Evolutionary conservation across 768 basidiomycete genomes (phyloP).

Genomic region (Pulveroboletus ravenelii): DNA sequence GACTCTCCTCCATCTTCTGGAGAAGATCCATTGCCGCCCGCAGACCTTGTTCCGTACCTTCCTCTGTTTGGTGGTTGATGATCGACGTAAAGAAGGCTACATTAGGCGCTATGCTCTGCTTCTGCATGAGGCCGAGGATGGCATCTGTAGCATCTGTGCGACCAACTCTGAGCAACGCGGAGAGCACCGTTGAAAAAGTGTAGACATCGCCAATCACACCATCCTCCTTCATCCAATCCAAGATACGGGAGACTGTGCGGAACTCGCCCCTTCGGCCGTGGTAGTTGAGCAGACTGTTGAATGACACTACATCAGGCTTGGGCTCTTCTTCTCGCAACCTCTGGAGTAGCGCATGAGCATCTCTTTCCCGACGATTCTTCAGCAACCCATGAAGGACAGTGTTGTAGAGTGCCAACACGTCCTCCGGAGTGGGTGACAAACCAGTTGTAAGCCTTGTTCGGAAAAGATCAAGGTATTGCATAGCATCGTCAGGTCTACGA

Average conservation of each 20-base stretch:
- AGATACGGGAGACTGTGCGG: slow-evolving; percentile 48
- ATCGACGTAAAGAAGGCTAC: slow-evolving; percentile 75
- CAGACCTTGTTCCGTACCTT: slow-evolving; percentile 50
- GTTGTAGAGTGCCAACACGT: slow-evolving; percentile 56
- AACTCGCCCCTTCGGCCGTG: slow-evolving; percentile 62
- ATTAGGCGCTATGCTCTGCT: slow-evolving; percentile 68
- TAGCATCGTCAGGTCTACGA: slow-evolving; percentile 47
- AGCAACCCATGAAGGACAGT: slow-evolving; percentile 71
- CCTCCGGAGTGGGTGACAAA: slow-evolving; percentile 25
- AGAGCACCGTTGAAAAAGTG: slow-evolving; percentile 84
- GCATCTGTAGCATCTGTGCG: slow-evolving; percentile 60
- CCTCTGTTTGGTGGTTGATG: slow-evolving; percentile 66
- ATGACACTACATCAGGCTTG: slow-evolving; percentile 65
- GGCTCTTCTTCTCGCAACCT: slow-evolving; percentile 50
- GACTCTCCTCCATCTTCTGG: slow-evolving; percentile 64
- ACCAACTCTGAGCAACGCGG: slow-evolving; percentile 66
- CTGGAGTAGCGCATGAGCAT: slow-evolving; percentile 40
- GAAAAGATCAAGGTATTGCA: slow-evolving; percentile 49
- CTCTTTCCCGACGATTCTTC: slow-evolving; percentile 32
- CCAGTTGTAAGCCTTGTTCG: slow-evolving; percentile 23
- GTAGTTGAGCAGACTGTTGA: slow-evolving; percentile 76
- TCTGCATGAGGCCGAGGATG: slow-evolving; percentile 69
- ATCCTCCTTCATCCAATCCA: slow-evolving; percentile 53
- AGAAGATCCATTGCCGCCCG: slow-evolving; percentile 65
- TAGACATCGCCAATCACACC: slow-evolving; percentile 69